Percentiles rank a stretch among this genome's conserved stretches.
Evolutionary conservation across 2,329 filamentous ascomycete species (phyloP).

Genomic region (Microcera coccophila): DNA sequence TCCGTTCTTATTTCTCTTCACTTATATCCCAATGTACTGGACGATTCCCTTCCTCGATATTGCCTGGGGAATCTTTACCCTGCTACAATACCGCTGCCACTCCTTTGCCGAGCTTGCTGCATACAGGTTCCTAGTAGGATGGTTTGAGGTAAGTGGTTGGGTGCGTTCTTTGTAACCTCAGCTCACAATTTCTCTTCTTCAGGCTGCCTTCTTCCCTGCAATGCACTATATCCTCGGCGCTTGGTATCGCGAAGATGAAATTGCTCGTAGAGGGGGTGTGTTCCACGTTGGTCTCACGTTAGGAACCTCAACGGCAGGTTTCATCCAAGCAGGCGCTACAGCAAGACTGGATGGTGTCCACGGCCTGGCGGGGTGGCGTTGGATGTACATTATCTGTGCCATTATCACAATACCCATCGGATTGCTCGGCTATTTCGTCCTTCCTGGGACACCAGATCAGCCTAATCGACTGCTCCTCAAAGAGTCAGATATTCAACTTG

Average conservation of each 20-base stretch:
- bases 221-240: slow-evolving; percentile 34
- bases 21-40: slow-evolving; percentile 43
- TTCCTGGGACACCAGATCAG: slow-evolving; percentile 44
- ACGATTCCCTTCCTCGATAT: slow-evolving; percentile 50
- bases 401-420: slow-evolving; percentile 53
- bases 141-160: slow-evolving; percentile 40
- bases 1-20: slow-evolving; percentile 49
- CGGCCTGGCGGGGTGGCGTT: slow-evolving; percentile 47
- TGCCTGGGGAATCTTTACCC: slow-evolving; percentile 53
- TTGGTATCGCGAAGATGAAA: slow-evolving; percentile 48
- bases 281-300: slow-evolving; percentile 48
- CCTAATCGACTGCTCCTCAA: slow-evolving; percentile 47
- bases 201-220: slow-evolving; percentile 32
- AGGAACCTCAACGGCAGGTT: slow-evolving; percentile 48
- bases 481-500: slow-evolving; percentile 44
- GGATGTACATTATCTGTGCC: slow-evolving; percentile 53
- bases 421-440: slow-evolving; percentile 46
- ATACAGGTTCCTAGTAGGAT: slow-evolving; percentile 51
- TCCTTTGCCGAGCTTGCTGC: slow-evolving; percentile 48
- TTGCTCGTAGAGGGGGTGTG: slow-evolving; percentile 45
- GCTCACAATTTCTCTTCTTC: too few species aligned
- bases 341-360: slow-evolving; percentile 39
- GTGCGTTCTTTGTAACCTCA: too few species aligned
- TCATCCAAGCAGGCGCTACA: slow-evolving; percentile 43
- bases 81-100: slow-evolving; percentile 49